A percentile compares a stretch with the other conserved stretches of the same genome.
These are phyloP conservation scores for Musa troglodytarum DNA, from an alignment of 176 grass and related monocot species.

Conservation along the genomic window DNA sequence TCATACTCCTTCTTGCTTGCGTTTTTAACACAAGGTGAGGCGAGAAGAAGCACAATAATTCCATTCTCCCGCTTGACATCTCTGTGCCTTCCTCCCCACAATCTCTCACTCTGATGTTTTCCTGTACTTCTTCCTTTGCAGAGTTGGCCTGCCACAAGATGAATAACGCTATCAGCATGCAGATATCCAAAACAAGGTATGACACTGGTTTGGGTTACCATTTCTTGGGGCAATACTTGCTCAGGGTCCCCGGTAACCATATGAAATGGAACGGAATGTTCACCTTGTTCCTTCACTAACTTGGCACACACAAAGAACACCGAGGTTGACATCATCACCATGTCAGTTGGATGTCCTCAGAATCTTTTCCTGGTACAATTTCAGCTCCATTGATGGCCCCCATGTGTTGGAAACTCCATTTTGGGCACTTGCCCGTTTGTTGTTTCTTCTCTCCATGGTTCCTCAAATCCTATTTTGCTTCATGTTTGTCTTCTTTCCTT, in stretches of 20 bases:
- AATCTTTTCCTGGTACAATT: neutral
- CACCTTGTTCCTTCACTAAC: too few relatives aligned
- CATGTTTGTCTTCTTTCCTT: neutral
- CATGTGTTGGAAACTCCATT: neutral
- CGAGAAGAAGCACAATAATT: neutral
- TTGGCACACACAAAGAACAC: neutral
- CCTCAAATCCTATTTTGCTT: neutral
- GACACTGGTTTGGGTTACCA: too few relatives aligned
- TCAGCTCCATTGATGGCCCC: neutral
- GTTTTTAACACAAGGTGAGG: neutral
- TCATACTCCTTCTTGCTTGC: too few relatives aligned
- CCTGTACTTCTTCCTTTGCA: neutral
- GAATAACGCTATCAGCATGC: neutral
- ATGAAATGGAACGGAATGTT: neutral
- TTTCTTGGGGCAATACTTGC: neutral
- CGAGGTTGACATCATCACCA: neutral
- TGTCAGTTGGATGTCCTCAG: too few relatives aligned
- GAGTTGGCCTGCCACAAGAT: neutral
- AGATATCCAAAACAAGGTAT: conserved; percentile 10
- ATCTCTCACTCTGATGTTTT: neutral
- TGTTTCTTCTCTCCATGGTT: too few relatives aligned
- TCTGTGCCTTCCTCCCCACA: too few relatives aligned
- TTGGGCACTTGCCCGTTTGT: neutral
- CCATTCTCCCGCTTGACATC: too few relatives aligned
- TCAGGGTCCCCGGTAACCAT: neutral